Conservation (phyloP, 305 asterid species). For the Euphrasia arctica region DNA sequence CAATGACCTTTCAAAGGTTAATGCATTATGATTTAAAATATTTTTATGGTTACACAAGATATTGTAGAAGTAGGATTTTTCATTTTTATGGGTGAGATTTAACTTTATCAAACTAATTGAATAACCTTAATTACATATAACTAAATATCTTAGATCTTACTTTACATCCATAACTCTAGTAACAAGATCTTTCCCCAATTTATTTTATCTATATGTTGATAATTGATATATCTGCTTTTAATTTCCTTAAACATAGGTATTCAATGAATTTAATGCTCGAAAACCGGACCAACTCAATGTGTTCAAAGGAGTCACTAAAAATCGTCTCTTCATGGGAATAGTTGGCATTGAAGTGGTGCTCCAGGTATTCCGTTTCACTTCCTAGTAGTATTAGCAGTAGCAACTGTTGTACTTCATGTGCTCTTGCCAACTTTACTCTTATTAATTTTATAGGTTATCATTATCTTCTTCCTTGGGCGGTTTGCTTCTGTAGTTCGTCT, state of each 20-base stretch:
- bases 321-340: constrained; percentile 75
- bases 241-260: constrained; percentile 42
- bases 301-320: constrained; percentile 66
- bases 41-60: not conserved
- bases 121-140: no score
- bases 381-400: not conserved
- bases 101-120: not conserved
- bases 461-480: constrained; percentile 55
- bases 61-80: not conserved
- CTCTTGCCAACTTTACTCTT: constrained; percentile 12
- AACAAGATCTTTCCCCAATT: not conserved
- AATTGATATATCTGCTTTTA: constrained; percentile 8
- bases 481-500: constrained; percentile 47
- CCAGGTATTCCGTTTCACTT: constrained; percentile 53
- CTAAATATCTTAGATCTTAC: no score
- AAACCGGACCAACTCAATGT: constrained; percentile 88
- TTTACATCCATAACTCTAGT: no score
- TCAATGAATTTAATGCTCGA: constrained; percentile 94
- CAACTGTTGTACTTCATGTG: constrained; percentile 12
- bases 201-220: constrained; percentile 3
- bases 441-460: constrained; percentile 37
- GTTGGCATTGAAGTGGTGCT: constrained; percentile 67
- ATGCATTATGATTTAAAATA: not conserved
- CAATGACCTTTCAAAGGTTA: not conserved
- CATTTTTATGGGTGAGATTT: not conserved